A percentile compares a stretch with the other conserved stretches of the same genome.
These are phyloP conservation scores for Cystobasidium ongulense DNA, from an alignment of 768 basidiomycete species.

Conservation along the genomic window DNA sequence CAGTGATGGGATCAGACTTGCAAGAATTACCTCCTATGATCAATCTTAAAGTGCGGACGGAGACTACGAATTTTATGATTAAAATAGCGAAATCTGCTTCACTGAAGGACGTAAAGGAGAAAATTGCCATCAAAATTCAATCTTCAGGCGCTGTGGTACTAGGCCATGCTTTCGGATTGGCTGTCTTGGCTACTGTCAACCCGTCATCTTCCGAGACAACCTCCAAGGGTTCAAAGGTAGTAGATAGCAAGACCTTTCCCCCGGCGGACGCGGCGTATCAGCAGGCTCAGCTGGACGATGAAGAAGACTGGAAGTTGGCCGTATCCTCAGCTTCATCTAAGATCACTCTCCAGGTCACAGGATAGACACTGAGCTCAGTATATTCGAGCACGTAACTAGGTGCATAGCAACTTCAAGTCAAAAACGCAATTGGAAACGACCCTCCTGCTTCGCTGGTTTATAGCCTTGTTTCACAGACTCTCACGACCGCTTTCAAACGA, in stretches of 20 bases:
- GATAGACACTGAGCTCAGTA: no score
- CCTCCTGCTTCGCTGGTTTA: no score
- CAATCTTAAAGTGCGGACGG: not conserved
- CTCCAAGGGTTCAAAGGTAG: constrained; percentile 6
- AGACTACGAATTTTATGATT: constrained; percentile 12
- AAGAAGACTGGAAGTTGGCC: constrained; percentile 23
- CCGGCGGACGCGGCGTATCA: not conserved
- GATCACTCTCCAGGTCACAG: constrained; percentile 6
- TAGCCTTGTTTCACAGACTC: not conserved
- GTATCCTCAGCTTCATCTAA: not conserved
- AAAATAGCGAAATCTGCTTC: constrained; percentile 7
- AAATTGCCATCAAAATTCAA: not conserved
- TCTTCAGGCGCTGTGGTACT: constrained; percentile 8
- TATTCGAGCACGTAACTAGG: no score
- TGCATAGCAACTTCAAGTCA: no score
- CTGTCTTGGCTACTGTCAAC: not conserved
- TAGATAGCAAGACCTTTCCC: not conserved
- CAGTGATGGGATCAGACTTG: not conserved
- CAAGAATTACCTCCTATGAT: not conserved
- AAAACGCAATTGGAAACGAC: no score
- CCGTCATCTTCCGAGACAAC: not conserved
- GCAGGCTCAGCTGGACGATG: constrained; percentile 1
- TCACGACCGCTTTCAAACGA: not conserved
- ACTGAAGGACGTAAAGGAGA: not conserved
- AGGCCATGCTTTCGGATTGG: not conserved